These are phyloP conservation scores for Auriscalpium vulgare DNA, from an alignment of 768 basidiomycete genomes.

Conservation along the genomic window DNA sequence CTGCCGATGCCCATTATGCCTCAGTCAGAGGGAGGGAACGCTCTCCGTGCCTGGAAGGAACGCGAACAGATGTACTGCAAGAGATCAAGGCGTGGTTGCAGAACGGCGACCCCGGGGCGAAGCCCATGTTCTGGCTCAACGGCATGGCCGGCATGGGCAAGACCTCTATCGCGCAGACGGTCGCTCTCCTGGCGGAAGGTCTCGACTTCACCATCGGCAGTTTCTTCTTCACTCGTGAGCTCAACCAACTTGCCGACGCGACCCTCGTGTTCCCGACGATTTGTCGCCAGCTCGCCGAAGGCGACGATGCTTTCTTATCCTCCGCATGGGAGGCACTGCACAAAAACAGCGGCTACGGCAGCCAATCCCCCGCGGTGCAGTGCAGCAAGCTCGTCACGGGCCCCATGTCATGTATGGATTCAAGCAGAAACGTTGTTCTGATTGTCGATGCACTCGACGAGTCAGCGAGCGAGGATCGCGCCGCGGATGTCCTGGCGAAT, in stretches of 20 bases:
- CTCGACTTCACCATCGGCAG: neutral
- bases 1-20: neutral
- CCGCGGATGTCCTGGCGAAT: neutral
- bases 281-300: neutral
- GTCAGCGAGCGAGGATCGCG: neutral
- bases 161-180: neutral
- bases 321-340: neutral
- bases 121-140: neutral
- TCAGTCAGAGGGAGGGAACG: neutral
- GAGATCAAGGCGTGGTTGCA: neutral
- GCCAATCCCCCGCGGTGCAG: neutral
- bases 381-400: neutral
- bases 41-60: neutral
- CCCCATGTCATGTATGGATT: neutral
- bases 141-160: neutral
- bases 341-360: neutral
- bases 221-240: neutral
- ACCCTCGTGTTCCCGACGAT: neutral
- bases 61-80: neutral
- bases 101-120: neutral
- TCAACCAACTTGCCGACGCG: neutral
- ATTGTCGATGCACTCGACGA: neutral
- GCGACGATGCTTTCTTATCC: neutral
- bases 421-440: neutral
- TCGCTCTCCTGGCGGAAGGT: neutral